phyloP scores from a whole-genome alignment of 768 basidiomycete genomes.

The Gelatoporia subvermispora region DNA sequence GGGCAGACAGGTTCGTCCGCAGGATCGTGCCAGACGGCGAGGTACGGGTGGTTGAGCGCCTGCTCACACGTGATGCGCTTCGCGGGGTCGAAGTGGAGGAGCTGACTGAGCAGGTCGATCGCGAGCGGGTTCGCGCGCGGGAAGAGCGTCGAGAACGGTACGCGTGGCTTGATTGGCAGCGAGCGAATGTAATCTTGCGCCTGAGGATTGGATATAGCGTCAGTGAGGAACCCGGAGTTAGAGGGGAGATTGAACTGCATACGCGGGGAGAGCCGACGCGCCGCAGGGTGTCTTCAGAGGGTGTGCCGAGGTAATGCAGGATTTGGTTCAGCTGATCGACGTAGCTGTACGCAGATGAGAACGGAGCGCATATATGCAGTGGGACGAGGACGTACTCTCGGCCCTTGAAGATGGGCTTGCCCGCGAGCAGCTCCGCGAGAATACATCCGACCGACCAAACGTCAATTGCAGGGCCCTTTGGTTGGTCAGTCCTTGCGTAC shows the following conservation, averaged over 20 bases:
- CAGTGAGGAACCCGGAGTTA: background rate
- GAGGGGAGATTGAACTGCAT: slow-evolving; percentile 21
- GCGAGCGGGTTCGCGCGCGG: slow-evolving; percentile 92
- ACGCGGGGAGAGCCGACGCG: slow-evolving; percentile 95
- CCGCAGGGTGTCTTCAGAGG: slow-evolving; percentile 92
- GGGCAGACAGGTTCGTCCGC: slow-evolving; percentile 89
- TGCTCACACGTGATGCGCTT: slow-evolving; percentile 96
- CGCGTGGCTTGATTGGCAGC: slow-evolving; percentile 92
- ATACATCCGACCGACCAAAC: slow-evolving; percentile 98
- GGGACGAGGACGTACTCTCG: slow-evolving; percentile 57
- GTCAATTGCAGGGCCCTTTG: slow-evolving; percentile 85
- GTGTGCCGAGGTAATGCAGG: slow-evolving; percentile 96
- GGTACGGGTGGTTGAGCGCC: slow-evolving; percentile 91
- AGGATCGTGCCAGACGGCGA: slow-evolving; percentile 97
- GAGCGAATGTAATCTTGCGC: slow-evolving; percentile 98
- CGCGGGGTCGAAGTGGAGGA: slow-evolving; percentile 94
- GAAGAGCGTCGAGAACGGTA: slow-evolving; percentile 88
- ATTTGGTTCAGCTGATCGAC: slow-evolving; percentile 99
- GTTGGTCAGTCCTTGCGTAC: too few relatives aligned
- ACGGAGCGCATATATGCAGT: slow-evolving; percentile 1
- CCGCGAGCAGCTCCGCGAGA: slow-evolving; percentile 85
- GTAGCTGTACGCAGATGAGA: slow-evolving; percentile 49
- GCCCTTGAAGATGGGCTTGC: slow-evolving; percentile 96
- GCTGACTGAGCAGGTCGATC: slow-evolving; percentile 85
- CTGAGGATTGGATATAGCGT: slow-evolving; percentile 34